Base-by-base conservation (phyloP, 208 protist genomes). In the Wallacemonas sp. region DNA sequence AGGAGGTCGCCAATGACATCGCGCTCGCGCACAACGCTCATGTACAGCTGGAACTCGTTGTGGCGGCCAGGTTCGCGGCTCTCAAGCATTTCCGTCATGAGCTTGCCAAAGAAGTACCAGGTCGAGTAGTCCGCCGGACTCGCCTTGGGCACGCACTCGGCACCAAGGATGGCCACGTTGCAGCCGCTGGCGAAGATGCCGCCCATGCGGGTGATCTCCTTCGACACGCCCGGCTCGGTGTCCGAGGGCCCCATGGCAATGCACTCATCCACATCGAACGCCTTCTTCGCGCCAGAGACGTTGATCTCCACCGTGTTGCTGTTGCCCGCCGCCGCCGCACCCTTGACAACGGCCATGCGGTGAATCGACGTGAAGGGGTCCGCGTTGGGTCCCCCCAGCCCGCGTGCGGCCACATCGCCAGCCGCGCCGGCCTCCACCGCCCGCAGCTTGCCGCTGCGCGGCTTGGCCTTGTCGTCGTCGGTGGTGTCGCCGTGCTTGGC, bases 241-340 rank as follows among this genome's bases (percentile, higher is more conserved):
- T 60, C 63, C 29, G 24, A 12, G 2, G 60, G 24, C 17, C 66
- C 52, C 32, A 62, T 55, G 33, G 65, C 29, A 48, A 83, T 73
- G 69, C 75, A 80, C 71, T 91, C 85, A 55, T 91, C 74, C 36
- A 86, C 81, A 24, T 73, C 71, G 46, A 72, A 86, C 16, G 64
- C 71, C 65, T 84, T 87, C 48, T 55, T 78, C 55, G 62, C 61
- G 1, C 76, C 76, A 9, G 57, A 32, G 21, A 81, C 73, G 3
- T 58, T 52, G 23, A 91, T 48, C 54, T 85, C 72, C 41, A 84
- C 68, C 2, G 60, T 65, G 44, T 80, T 78, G 34, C 58, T 68
- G 36, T 52, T 48, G 43, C 63, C 68, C 16, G 60, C 65, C 30
- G 36, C 23, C 11, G 29, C 48, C n/a, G 75, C 74, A n/a, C 75